phyloP scores from a whole-genome alignment of 106 monocot genomes.

The Triglochin maritima region DNA sequence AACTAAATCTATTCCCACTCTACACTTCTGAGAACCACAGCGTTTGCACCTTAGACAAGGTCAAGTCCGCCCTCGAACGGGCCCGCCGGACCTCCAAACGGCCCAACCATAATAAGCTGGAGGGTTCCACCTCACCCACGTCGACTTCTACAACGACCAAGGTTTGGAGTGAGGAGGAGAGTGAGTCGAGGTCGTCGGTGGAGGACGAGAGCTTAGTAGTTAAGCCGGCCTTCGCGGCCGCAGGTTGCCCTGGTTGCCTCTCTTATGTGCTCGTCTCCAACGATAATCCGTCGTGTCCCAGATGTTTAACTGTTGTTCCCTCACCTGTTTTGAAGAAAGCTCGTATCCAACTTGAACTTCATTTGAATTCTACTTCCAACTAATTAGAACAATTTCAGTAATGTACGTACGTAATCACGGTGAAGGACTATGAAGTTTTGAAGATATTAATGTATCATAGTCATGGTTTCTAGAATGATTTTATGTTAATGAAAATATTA shows the following conservation, averaged over 20 bases:
- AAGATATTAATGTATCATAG: too few relatives aligned
- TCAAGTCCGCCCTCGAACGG: conserved; percentile 57
- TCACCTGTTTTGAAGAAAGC: conserved; percentile 21
- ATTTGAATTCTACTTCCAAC: conserved; percentile 6
- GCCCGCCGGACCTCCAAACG: conserved; percentile 4
- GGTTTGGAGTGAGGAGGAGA: background rate
- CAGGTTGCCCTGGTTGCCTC: conserved; percentile 66
- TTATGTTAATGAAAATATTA: too few relatives aligned
- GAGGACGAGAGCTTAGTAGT: conserved; percentile 4
- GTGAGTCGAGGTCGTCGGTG: conserved; percentile 3
- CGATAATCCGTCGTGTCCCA: conserved; percentile 49
- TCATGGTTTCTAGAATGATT: too few relatives aligned
- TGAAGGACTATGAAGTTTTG: too few relatives aligned
- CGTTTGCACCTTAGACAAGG: conserved; percentile 72
- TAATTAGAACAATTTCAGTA: too few relatives aligned
- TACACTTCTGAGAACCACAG: conserved; percentile 34
- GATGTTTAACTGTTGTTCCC: conserved; percentile 45
- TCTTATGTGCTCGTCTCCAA: conserved; percentile 60
- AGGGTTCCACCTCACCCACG: conserved; percentile 8
- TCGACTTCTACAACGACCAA: conserved; percentile 14
- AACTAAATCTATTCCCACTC: conserved; percentile 11
- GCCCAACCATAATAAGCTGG: background rate
- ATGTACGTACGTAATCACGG: too few relatives aligned
- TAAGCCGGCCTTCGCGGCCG: conserved; percentile 33
- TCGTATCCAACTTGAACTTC: conserved; percentile 40